phyloP scores from a whole-genome alignment of 768 basidiomycete species.

The Amanita pallidorosea region DNA sequence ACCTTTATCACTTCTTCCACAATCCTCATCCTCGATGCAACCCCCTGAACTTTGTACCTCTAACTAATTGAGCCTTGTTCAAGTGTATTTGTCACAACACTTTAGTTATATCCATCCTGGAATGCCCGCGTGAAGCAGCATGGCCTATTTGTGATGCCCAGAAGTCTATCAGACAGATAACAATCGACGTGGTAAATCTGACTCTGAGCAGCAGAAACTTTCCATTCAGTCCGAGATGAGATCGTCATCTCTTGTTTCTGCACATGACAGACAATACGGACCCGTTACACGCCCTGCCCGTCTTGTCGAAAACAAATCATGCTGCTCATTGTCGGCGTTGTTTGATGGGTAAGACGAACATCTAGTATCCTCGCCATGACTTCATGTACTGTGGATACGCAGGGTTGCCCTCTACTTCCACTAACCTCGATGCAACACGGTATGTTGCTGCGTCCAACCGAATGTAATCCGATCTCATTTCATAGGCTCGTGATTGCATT shows the following conservation, averaged over 20 bases:
- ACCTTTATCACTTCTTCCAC: constrained; percentile 10
- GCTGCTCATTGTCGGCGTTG: constrained; percentile 59
- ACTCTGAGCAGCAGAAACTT: background rate
- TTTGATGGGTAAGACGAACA: constrained; percentile 30
- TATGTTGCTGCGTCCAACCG: constrained; percentile 14
- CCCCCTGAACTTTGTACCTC: constrained; percentile 5
- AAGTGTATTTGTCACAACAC: constrained; percentile 4
- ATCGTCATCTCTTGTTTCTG: background rate
- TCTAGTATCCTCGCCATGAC: background rate
- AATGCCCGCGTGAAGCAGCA: constrained; percentile 13
- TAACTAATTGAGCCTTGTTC: constrained; percentile 6
- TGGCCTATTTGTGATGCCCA: constrained; percentile 9
- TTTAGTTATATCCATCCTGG: background rate
- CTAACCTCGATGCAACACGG: constrained; percentile 67
- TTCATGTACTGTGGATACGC: constrained; percentile 3
- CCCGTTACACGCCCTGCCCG: constrained; percentile 15
- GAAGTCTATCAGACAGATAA: background rate
- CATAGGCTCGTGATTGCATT: constrained; percentile 74
- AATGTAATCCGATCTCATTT: constrained; percentile 8
- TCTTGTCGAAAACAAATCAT: constrained; percentile 41
- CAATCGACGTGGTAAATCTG: background rate
- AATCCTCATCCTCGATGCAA: constrained; percentile 8
- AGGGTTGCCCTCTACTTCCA: constrained; percentile 59
- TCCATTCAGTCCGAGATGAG: background rate
- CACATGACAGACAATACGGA: constrained; percentile 8